Base-by-base conservation (phyloP, 2,329 filamentous ascomycete species). In the Immersiporthe knoxdaviesiana region DNA sequence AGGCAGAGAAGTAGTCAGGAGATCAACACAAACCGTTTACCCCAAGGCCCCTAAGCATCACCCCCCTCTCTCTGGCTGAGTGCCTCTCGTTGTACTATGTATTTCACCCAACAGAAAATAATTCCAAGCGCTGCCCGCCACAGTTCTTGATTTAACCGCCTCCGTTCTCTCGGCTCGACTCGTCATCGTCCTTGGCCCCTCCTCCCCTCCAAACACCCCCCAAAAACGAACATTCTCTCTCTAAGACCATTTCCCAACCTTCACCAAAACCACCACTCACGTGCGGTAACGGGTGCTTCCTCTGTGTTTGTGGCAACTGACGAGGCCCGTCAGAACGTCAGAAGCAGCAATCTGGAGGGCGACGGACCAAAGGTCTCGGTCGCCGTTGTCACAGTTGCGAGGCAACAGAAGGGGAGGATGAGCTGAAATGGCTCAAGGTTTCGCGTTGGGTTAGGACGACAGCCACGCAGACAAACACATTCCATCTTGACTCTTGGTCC, bases 371-470 rank as follows among this genome's bases (percentile, higher is more conserved):
- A 30, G 12, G 52, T 18, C 52, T 47, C 52, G 35, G 39, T 30
- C 50, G 37, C 8, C 21, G 47, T 65, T 65, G 47, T 54, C 60
- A 44, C 60, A 63, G 39, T 16, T 59, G 56, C 56, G 18, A 35
- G 56, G 30, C n/a, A n/a, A 24, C 37, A 4, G 27, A 52, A 30
- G 52, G 27, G 14, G 16, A 63, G 52, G 16, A 63, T 59, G 24
- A 67, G 37, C 59, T 69, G 68, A 59, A 21, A 63, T 69, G 68
- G 64, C 35, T 60, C 61, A 37, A 59, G 63, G 63, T 30, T 56
- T 39, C 63, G 63, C 14, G 41, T 32, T 65, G 32, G 47, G 21
- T 32, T 52, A 37, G 56, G 56, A 59, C 54, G 27, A 32, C 54
- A 21, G 14, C 14, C 18, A 59, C 54, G 54, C 27, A 10, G 37